These are phyloP conservation scores for Alternaria brassicae DNA, from an alignment of 2,329 filamentous ascomycete genomes.

Conservation along the genomic window DNA sequence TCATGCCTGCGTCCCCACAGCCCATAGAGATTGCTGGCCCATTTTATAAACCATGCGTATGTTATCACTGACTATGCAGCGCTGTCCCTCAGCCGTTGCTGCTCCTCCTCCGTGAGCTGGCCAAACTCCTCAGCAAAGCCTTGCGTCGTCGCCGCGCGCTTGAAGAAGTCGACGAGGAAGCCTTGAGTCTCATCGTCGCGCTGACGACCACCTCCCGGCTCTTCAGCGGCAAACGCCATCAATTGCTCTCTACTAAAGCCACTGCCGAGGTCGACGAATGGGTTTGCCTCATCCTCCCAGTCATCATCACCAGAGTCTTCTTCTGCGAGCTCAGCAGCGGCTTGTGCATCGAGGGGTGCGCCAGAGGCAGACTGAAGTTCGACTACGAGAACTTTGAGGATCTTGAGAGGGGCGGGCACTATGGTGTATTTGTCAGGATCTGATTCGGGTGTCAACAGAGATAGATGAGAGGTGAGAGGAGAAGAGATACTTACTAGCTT, in stretches of 20 bases:
- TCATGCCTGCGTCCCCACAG: background rate
- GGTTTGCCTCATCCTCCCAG: constrained; percentile 86
- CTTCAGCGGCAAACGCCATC: constrained; percentile 74
- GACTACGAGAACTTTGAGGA: constrained; percentile 92
- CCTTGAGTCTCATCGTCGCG: constrained; percentile 90
- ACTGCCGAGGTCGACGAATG: constrained; percentile 73
- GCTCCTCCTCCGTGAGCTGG: constrained; percentile 62
- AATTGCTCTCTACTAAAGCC: constrained; percentile 67
- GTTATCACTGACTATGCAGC: constrained; percentile 22
- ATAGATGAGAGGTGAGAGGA: background rate
- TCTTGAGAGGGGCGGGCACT: constrained; percentile 88
- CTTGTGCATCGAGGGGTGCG: constrained; percentile 62
- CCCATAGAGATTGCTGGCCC: background rate
- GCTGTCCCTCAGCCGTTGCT: constrained; percentile 57
- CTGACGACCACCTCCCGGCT: constrained; percentile 62
- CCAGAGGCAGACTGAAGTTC: constrained; percentile 86
- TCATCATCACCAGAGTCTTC: constrained; percentile 68
- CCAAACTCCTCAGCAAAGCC: constrained; percentile 64
- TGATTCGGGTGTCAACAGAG: constrained; percentile 45
- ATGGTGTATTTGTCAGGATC: constrained; percentile 90
- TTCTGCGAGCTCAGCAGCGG: constrained; percentile 69
- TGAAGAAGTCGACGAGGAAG: constrained; percentile 84
- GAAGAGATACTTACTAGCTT: constrained; percentile 67
- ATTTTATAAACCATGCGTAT: background rate
- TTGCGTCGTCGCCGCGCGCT: constrained; percentile 59